A percentile compares a stretch with the other conserved stretches of the same genome.
Conservation (phyloP, 148 eudicot genomes). For the Tetragonia tetragonoides region DNA sequence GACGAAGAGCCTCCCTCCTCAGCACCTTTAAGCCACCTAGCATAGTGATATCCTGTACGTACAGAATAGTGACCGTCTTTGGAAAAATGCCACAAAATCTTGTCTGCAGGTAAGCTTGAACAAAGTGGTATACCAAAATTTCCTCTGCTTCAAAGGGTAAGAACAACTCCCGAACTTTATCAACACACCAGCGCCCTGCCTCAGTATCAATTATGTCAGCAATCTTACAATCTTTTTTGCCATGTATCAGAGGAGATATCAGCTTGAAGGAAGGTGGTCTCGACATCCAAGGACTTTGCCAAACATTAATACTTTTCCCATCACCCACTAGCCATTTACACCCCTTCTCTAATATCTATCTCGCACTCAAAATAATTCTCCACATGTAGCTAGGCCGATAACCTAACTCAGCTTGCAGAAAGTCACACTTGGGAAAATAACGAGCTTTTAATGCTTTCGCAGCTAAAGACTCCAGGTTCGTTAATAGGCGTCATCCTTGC, state of each 20-base stretch:
- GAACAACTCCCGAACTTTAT: too few relatives aligned
- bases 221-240: background rate
- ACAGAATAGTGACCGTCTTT: too few relatives aligned
- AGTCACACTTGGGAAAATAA: background rate
- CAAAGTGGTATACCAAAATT: too few relatives aligned
- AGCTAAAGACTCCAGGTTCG: background rate
- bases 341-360: background rate
- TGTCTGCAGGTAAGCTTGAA: too few relatives aligned
- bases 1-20: too few relatives aligned
- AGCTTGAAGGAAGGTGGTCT: background rate
- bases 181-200: background rate
- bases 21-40: too few relatives aligned
- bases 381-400: background rate
- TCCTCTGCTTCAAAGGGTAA: too few relatives aligned
- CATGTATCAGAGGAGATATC: background rate
- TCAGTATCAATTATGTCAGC: background rate
- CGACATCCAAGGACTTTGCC: background rate
- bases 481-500: background rate
- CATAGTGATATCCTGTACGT: too few relatives aligned
- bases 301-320: background rate
- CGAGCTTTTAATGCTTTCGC: background rate
- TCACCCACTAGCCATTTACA: background rate
- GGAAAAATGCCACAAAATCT: too few relatives aligned
- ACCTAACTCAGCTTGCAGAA: background rate
- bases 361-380: background rate